Base-by-base conservation (phyloP, 768 basidiomycete genomes). In the Russula brevipes region DNA sequence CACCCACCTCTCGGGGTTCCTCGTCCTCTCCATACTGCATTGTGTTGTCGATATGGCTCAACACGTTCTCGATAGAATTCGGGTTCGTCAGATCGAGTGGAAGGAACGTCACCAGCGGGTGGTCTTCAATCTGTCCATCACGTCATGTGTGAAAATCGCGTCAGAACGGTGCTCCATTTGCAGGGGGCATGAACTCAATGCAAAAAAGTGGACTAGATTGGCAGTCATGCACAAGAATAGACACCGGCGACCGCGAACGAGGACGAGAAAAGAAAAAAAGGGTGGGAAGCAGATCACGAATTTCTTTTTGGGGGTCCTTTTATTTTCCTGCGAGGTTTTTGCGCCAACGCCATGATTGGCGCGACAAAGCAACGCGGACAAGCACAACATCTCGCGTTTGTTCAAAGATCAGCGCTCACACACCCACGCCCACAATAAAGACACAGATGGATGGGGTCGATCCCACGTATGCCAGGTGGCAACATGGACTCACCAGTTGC, bases 1-100 rank as follows among this genome's bases (percentile, higher is more conserved):
- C 24, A 65, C 79, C 61, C 70, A 89, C 91, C 85, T 92, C 92
- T 79, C 89, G 94, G 16, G 96, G 95, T 72, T 99, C 96, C 73
- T 99, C 96, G 63, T 95, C 93, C 77, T 98, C 96, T 39, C 96
- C 96, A 70, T 97, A 99, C 73, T 99, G 97, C 86, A 99, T 94
- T 61, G 93, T 89, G 70, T 93, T 96, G 77, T 99, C 97, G 58
- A 99, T 90, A 73, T 99, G 94, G 72, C 93, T 94, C 63, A 99
- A 80, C 10, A 98, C 86, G 2, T 84, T 87, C 71, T 92, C 91
- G 57, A 99, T 80, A 0, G 94, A 95, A 69, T 97, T 93, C 54
- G 94, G 83, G 65, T 85, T 84, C 16, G 93, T 86, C 39, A 98
- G 84, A 76, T 99, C 94, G 45, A 99, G 82, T 3, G 97, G 95